Evolutionary conservation across 768 basidiomycete species (phyloP).

Genomic region (Auricularia heimuer): DNA sequence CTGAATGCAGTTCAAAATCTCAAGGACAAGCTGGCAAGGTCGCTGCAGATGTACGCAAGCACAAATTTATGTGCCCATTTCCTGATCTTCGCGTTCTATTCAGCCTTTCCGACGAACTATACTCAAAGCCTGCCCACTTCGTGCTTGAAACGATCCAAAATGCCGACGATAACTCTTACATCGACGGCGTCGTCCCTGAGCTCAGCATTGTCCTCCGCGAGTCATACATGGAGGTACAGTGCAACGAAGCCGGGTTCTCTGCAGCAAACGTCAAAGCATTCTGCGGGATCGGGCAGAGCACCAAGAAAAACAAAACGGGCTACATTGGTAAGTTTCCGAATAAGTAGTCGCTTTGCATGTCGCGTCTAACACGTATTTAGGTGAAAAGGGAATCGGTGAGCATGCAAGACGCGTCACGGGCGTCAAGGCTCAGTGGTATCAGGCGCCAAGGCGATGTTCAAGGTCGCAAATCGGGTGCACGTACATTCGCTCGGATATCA

Average conservation of each 20-base stretch:
- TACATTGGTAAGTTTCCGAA: slow-evolving; percentile 9
- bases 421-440: neutral
- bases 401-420: neutral
- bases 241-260: slow-evolving; percentile 18
- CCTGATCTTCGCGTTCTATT: neutral
- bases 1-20: neutral
- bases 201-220: slow-evolving; percentile 11
- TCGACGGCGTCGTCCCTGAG: slow-evolving; percentile 5
- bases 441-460: slow-evolving; percentile 22
- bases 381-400: slow-evolving; percentile 21
- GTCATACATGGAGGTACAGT: slow-evolving; percentile 10
- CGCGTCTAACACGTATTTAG: slow-evolving; percentile 6
- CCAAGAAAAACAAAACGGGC: slow-evolving; percentile 12
- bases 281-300: slow-evolving; percentile 19
- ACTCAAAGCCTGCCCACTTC: slow-evolving; percentile 20
- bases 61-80: no score
- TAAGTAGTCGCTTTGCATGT: neutral
- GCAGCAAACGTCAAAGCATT: slow-evolving; percentile 16
- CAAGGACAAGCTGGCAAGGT: neutral
- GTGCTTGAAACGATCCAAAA: slow-evolving; percentile 21
- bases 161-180: slow-evolving; percentile 19
- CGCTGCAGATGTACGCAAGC: neutral
- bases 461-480: slow-evolving; percentile 16
- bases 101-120: slow-evolving; percentile 16
- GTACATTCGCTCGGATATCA: slow-evolving; percentile 14